Conservation (phyloP, 352 stramenopile genomes). For the Phytopythium mirpurense region DNA sequence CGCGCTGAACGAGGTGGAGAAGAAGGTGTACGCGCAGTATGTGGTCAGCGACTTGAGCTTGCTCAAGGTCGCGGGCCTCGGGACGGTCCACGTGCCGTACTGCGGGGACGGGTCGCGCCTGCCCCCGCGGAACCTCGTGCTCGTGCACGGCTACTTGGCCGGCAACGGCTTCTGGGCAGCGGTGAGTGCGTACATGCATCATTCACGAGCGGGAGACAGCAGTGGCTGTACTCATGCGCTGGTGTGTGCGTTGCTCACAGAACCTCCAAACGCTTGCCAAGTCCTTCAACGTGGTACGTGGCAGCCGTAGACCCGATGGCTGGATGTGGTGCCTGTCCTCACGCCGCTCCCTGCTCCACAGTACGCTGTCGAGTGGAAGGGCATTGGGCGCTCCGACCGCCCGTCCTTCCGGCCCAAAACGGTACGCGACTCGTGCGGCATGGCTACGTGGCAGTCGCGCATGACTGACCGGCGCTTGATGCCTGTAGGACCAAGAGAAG, state of each 20-base stretch:
- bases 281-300: slow-evolving; percentile 71
- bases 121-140: slow-evolving; percentile 50
- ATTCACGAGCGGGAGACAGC: too few relatives aligned
- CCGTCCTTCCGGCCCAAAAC: slow-evolving; percentile 53
- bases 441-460: too few relatives aligned
- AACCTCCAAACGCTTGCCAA: slow-evolving; percentile 74
- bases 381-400: slow-evolving; percentile 66
- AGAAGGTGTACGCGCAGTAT: slow-evolving; percentile 66
- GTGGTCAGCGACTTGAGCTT: slow-evolving; percentile 48
- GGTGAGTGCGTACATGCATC: slow-evolving; percentile 16
- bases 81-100: slow-evolving; percentile 74
- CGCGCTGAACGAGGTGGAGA: slow-evolving; percentile 47
- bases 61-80: slow-evolving; percentile 53
- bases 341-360: slow-evolving; percentile 12
- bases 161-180: slow-evolving; percentile 75
- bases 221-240: neutral
- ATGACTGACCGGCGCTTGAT: neutral
- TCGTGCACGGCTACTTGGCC: slow-evolving; percentile 76
- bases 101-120: slow-evolving; percentile 51
- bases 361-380: slow-evolving; percentile 83
- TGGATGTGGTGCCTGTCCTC: neutral
- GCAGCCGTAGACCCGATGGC: neutral
- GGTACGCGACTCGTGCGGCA: slow-evolving; percentile 22
- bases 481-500: slow-evolving; percentile 47
- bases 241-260: slow-evolving; percentile 12